Percentiles rank a stretch among this genome's conserved stretches.
Evolutionary conservation across 805 yeast species (phyloP).

Genomic region (Cyberlindnera nakhonratchasimensis): DNA sequence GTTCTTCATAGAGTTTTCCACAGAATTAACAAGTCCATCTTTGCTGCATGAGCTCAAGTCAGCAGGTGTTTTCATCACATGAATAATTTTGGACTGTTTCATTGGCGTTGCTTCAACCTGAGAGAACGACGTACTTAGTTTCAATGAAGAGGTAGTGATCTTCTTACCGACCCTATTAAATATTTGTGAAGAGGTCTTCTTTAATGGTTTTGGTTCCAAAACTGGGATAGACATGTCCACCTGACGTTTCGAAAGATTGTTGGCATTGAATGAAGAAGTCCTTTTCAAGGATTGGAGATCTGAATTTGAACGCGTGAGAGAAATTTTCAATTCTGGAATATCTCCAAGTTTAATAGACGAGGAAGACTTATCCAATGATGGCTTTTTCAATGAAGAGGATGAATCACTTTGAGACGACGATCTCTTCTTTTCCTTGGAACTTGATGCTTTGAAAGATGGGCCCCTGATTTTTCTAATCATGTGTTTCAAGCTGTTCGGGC

Average conservation of each 20-base stretch:
- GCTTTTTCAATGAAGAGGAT: conserved; percentile 13
- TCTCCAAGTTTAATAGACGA: conserved; percentile 21
- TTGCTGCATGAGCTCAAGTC: background rate
- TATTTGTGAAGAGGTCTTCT: conserved; percentile 21
- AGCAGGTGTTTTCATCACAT: conserved; percentile 21
- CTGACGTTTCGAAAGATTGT: conserved; percentile 25
- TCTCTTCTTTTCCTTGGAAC: conserved; percentile 8
- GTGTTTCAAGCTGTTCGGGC: conserved; percentile 45
- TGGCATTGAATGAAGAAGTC: conserved; percentile 26
- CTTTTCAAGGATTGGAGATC: conserved; percentile 24
- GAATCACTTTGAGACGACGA: background rate
- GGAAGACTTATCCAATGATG: conserved; percentile 20
- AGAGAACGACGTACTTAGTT: conserved; percentile 16
- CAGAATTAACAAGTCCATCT: conserved; percentile 5
- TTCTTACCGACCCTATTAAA: conserved; percentile 30
- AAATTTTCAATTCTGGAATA: conserved; percentile 20
- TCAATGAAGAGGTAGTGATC: conserved; percentile 10
- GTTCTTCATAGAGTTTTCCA: background rate
- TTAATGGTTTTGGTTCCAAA: conserved; percentile 10
- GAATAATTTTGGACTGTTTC: conserved; percentile 20
- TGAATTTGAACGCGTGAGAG: conserved; percentile 21
- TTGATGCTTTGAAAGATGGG: conserved; percentile 16
- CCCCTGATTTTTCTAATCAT: conserved; percentile 47
- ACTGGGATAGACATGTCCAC: conserved; percentile 27
- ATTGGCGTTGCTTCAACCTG: conserved; percentile 30